Evolutionary conservation across 176 grass and related monocot genomes (phyloP).

Genomic region (Poa pratensis): DNA sequence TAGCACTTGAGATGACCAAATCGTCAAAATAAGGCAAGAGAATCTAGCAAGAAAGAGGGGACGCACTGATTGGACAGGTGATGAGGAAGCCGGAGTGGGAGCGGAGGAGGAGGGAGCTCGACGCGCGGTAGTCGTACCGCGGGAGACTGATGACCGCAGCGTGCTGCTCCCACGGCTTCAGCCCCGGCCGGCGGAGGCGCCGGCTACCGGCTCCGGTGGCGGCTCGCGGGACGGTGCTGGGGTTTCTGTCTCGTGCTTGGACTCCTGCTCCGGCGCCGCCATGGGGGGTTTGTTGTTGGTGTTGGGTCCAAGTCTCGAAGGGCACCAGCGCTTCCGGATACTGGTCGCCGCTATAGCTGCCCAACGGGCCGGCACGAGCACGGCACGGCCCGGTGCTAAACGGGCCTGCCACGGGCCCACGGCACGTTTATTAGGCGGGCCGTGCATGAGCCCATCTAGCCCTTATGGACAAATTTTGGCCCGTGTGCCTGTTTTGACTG

Average conservation of each 20-base stretch:
- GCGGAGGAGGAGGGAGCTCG: conserved; percentile 66
- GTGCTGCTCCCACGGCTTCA: conserved; percentile 91
- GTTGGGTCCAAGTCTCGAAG: not conserved
- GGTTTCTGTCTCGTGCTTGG: conserved; percentile 11
- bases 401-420: no score
- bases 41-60: not conserved
- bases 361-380: no score
- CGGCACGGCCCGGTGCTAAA: no score
- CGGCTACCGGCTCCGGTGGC: conserved; percentile 17
- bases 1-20: not conserved
- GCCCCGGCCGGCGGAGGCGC: conserved; percentile 22
- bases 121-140: conserved; percentile 85
- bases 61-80: conserved; percentile 96
- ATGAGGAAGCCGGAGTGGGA: conserved; percentile 96
- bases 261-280: conserved; percentile 49
- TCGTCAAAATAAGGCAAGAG: not conserved
- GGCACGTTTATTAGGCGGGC: no score
- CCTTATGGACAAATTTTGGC: no score
- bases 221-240: conserved; percentile 18
- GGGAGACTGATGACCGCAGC: conserved; percentile 86
- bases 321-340: not conserved
- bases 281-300: conserved; percentile 18
- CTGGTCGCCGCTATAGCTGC: not conserved
- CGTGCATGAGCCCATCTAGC: no score
- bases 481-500: no score